These are phyloP conservation scores for Plenodomus biglobosus DNA, from an alignment of 2,329 filamentous ascomycete genomes.

Conservation along the genomic window DNA sequence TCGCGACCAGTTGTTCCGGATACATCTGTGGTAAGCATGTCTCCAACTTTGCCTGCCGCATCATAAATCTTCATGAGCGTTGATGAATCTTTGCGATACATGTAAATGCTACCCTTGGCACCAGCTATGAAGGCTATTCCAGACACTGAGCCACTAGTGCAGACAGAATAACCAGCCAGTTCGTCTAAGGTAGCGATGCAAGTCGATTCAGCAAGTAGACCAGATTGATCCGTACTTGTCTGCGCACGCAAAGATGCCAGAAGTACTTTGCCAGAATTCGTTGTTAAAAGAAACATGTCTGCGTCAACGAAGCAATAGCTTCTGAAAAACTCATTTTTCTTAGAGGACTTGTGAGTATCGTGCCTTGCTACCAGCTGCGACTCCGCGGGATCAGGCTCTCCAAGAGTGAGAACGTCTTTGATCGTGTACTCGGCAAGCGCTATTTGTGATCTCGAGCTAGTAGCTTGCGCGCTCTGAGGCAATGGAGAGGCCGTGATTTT, in stretches of 20 bases:
- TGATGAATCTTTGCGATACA: constrained; percentile 30
- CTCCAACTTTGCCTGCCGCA: constrained; percentile 45
- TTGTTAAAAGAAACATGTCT: constrained; percentile 59
- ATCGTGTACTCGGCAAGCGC: constrained; percentile 28
- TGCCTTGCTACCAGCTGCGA: not conserved
- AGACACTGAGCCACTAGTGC: constrained; percentile 41
- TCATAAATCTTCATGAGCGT: constrained; percentile 28
- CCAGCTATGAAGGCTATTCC: constrained; percentile 52
- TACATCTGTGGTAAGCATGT: constrained; percentile 36
- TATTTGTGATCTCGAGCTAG: not conserved
- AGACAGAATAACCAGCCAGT: constrained; percentile 53
- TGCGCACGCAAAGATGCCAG: constrained; percentile 29
- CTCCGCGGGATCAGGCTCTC: not conserved
- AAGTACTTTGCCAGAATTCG: constrained; percentile 60
- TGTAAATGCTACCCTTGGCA: constrained; percentile 47
- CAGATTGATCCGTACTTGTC: not conserved
- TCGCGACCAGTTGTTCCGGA: not conserved
- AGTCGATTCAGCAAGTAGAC: constrained; percentile 20
- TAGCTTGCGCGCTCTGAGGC: not conserved
- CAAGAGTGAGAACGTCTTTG: constrained; percentile 23
- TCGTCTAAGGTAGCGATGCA: constrained; percentile 39
- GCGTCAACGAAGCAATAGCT: constrained; percentile 65
- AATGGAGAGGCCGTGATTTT: constrained; percentile 47
- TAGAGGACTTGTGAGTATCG: constrained; percentile 20
- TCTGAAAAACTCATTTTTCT: constrained; percentile 52